These are phyloP conservation scores for Coniochaeta sp. DNA, from an alignment of 2,329 filamentous ascomycete genomes.

Conservation along the genomic window DNA sequence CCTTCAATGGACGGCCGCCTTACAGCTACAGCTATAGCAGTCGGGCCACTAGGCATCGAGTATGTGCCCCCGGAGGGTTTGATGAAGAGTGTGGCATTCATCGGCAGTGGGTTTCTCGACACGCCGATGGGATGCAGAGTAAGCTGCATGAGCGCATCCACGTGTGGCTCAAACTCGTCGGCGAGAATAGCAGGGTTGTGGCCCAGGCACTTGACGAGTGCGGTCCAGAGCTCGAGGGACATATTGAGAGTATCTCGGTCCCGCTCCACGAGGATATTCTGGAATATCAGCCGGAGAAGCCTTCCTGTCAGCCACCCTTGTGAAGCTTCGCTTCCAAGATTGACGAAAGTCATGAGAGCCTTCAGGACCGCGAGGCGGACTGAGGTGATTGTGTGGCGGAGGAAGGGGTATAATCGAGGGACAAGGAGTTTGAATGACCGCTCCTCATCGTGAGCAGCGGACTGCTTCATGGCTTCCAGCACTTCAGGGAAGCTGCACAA, in stretches of 20 bases:
- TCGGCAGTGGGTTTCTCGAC: slow-evolving; percentile 80
- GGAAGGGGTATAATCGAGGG: slow-evolving; percentile 88
- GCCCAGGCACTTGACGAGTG: slow-evolving; percentile 64
- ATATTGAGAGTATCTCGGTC: slow-evolving; percentile 75
- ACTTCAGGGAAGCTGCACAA: slow-evolving; percentile 93
- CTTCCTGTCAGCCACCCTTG: slow-evolving; percentile 90
- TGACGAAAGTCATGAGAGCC: slow-evolving; percentile 86
- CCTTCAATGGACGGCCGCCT: slow-evolving; percentile 44
- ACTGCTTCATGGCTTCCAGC: slow-evolving; percentile 85
- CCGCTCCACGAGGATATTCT: slow-evolving; percentile 90
- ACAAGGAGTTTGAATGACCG: slow-evolving; percentile 90
- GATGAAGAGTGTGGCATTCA: slow-evolving; percentile 84
- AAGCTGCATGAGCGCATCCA: slow-evolving; percentile 75
- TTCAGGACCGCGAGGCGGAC: slow-evolving; percentile 90
- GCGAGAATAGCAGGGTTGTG: slow-evolving; percentile 58
- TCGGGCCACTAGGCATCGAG: slow-evolving; percentile 37
- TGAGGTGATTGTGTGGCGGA: slow-evolving; percentile 93
- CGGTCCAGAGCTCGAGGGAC: slow-evolving; percentile 81
- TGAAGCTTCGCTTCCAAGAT: slow-evolving; percentile 71
- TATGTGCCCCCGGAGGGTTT: slow-evolving; percentile 88
- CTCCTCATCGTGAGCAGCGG: slow-evolving; percentile 73
- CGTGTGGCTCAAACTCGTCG: slow-evolving; percentile 65
- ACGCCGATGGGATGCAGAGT: slow-evolving; percentile 89
- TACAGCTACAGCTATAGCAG: slow-evolving; percentile 28
- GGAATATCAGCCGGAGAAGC: slow-evolving; percentile 81